Base-by-base conservation (phyloP, 176 grass and related monocot genomes). In the Tillandsia fasciculata region DNA sequence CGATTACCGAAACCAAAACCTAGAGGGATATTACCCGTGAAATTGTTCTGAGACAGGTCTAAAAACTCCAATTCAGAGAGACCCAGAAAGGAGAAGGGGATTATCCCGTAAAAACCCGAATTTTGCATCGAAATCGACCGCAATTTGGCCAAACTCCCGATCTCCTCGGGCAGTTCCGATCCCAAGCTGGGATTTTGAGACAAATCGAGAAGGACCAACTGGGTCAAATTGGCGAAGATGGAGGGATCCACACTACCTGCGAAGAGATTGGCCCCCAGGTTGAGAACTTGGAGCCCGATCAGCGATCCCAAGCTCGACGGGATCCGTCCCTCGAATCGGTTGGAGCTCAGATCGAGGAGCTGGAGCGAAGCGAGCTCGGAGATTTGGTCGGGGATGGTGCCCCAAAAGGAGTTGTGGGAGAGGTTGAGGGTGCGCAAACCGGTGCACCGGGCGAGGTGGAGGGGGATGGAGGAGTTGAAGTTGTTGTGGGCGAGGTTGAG, bases 341-440 rank as follows among this genome's bases (percentile, higher is more conserved):
- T 95, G 67, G 87, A 63, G 79, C 83, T 87, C 53, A 95, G 91
- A 83, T 95, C 84, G 67, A 95, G 84, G 50, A 72, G 74, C 1
- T 64, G 9, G 33, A 96, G 78, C 0, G 69, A 56, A 42, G 83
- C 8, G 33, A 96, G 84, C 58, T 51, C 18, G 63, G 42, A 64
- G 48, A 90, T 65, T 71, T 96, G 91, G 66, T 90, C 81, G 1
- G 91, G 91, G 18, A 96, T 42, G 51, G 84, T 85, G 59, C 84
- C 91, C 91, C 87, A 96, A 52, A 90, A 63, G 33, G 22, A 42
- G 26, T 8, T 78, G 58, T 52, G 33, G 84, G 84, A 87, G 50
- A 95, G 83, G 76, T 95, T 90, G 72, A 95, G 87, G 33, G 81
- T 28, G 5, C 49, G 74, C 12, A 95, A 81, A 11, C 74, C 65